Evolutionary conservation across 1,284 basidiomycete genomes (phyloP).

Genomic region (Heterobasidion parviporum): DNA sequence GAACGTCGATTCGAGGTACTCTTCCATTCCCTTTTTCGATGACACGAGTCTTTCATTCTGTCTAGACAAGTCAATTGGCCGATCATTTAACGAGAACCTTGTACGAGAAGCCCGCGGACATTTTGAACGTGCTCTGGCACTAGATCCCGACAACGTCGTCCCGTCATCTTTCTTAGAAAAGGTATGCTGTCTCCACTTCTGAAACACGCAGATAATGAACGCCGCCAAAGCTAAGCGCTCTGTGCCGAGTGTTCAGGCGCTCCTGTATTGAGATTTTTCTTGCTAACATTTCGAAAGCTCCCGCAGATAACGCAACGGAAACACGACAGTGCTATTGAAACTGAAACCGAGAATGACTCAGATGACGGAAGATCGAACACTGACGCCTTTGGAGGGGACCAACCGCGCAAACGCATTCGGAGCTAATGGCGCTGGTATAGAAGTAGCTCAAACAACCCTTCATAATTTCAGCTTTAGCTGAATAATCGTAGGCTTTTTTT

Average conservation of each 20-base stretch:
- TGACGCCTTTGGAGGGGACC: slow-evolving; percentile 1
- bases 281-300: neutral
- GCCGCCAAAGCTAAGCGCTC: no score
- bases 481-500: neutral
- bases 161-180: slow-evolving; percentile 43
- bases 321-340: neutral
- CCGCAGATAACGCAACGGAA: neutral
- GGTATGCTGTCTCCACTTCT: slow-evolving; percentile 27
- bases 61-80: neutral
- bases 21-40: neutral
- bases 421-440: neutral
- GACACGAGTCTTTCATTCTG: neutral
- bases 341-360: neutral
- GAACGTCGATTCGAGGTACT: neutral
- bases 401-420: slow-evolving; percentile 20
- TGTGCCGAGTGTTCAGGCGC: no score
- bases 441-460: neutral
- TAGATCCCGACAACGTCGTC: slow-evolving; percentile 54
- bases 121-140: slow-evolving; percentile 48
- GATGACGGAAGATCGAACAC: slow-evolving; percentile 17
- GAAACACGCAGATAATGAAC: neutral
- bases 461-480: neutral
- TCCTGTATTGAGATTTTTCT: neutral
- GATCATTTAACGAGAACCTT: slow-evolving; percentile 20
- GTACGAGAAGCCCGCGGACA: slow-evolving; percentile 55